Evolutionary conservation across 805 yeast species (phyloP).

Genomic region (Clavispora phyllophila): DNA sequence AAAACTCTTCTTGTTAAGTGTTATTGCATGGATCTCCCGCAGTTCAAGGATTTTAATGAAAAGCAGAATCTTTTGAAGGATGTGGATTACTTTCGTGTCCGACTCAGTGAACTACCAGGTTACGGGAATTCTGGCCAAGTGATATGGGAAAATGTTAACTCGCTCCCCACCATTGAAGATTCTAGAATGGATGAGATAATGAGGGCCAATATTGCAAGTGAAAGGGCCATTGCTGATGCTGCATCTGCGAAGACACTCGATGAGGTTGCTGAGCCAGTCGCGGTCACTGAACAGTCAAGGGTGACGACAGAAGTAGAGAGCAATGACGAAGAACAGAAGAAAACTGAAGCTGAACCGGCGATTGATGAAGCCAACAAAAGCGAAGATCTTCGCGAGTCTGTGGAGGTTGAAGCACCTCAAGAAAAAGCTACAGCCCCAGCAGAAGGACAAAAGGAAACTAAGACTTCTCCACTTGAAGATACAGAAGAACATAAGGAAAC

Average conservation of each 20-base stretch:
- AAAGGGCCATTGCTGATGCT: constrained; percentile 1
- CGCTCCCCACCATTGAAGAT: constrained; percentile 47
- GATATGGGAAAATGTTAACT: constrained; percentile 56
- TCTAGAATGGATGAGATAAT: constrained; percentile 41
- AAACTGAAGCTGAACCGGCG: no score
- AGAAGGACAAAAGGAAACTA: no score
- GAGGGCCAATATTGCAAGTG: constrained; percentile 32
- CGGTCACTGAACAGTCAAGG: not conserved
- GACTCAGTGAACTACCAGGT: constrained; percentile 52
- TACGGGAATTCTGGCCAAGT: constrained; percentile 59
- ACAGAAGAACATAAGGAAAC: no score
- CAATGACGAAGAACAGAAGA: not conserved
- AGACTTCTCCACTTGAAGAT: no score
- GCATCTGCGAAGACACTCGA: not conserved
- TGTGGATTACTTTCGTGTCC: constrained; percentile 59
- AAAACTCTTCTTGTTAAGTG: constrained; percentile 49
- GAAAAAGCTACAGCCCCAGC: no score
- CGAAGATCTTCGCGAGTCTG: no score
- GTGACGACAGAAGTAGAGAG: not conserved
- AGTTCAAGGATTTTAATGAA: constrained; percentile 46
- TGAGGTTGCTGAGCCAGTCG: not conserved
- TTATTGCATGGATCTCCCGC: constrained; percentile 43
- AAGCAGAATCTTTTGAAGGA: constrained; percentile 55
- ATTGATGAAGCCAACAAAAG: no score
- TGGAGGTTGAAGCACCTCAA: no score